A percentile compares a stretch with the other conserved stretches of the same genome.
Evolutionary conservation across 208 protist genomes (phyloP).

Genomic region (Jaenimonas drosophilae): DNA sequence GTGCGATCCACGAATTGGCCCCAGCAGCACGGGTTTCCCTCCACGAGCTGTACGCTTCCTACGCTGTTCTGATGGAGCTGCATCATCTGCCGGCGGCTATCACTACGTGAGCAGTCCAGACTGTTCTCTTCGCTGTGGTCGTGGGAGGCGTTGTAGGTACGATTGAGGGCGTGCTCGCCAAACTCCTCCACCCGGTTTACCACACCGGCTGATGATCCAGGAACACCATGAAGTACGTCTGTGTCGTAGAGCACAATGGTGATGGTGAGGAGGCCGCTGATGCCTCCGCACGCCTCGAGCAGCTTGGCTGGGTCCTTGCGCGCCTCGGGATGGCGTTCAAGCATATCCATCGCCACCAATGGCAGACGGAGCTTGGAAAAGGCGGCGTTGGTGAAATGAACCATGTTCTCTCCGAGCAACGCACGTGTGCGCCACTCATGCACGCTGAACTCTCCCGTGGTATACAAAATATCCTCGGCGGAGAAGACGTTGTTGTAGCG

Average conservation of each 20-base stretch:
- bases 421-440: slow-evolving; percentile 27
- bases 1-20: slow-evolving; percentile 41
- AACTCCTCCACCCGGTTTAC: slow-evolving; percentile 51
- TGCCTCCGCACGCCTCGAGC: slow-evolving; percentile 41
- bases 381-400: slow-evolving; percentile 41
- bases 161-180: slow-evolving; percentile 9
- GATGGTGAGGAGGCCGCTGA: slow-evolving; percentile 51
- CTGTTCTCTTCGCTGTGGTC: slow-evolving; percentile 2
- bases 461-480: slow-evolving; percentile 79
- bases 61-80: background rate
- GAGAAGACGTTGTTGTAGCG: slow-evolving; percentile 82
- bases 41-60: slow-evolving; percentile 63
- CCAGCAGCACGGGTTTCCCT: slow-evolving; percentile 71
- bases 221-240: slow-evolving; percentile 55
- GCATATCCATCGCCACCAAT: slow-evolving; percentile 38
- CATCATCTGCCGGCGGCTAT: too few relatives aligned
- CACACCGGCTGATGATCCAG: slow-evolving; percentile 55
- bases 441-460: slow-evolving; percentile 57
- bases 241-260: slow-evolving; percentile 76
- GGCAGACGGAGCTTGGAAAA: slow-evolving; percentile 57
- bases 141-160: slow-evolving; percentile 5
- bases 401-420: slow-evolving; percentile 19
- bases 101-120: too few relatives aligned
- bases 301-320: slow-evolving; percentile 15
- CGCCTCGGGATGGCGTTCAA: slow-evolving; percentile 9